These are phyloP conservation scores for Oenanthe javanica DNA, from an alignment of 140 eudicot genomes.

Conservation along the genomic window DNA sequence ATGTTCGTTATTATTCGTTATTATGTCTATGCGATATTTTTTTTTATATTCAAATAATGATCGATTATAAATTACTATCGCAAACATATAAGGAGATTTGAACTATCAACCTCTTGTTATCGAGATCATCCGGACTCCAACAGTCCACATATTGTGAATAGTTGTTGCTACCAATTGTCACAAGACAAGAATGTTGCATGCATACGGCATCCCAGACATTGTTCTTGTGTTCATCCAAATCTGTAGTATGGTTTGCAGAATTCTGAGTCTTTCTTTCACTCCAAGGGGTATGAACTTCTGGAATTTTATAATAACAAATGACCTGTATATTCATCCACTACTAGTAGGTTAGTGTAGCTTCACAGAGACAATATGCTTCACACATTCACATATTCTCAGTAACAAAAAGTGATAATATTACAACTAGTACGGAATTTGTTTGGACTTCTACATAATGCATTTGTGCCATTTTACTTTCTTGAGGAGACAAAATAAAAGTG, in stretches of 20 bases:
- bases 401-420: neutral
- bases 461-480: constrained; percentile 2
- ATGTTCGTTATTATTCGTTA: too few relatives aligned
- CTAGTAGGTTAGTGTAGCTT: neutral
- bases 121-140: neutral
- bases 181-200: neutral
- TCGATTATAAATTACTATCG: too few relatives aligned
- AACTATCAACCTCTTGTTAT: neutral
- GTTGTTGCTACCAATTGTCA: too few relatives aligned
- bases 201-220: neutral
- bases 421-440: neutral
- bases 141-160: too few relatives aligned
- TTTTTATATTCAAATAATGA: too few relatives aligned
- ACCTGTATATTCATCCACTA: constrained; percentile 15
- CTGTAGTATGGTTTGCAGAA: neutral
- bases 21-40: too few relatives aligned
- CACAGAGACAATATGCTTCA: constrained; percentile 4
- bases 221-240: neutral
- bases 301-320: constrained; percentile 8
- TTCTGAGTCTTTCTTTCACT: neutral
- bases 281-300: neutral
- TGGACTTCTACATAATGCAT: neutral
- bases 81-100: neutral
- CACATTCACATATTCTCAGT: constrained; percentile 8
- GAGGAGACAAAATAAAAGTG: constrained; percentile 4